A percentile compares a stretch with the other conserved stretches of the same genome.
Evolutionary conservation across 2,329 filamentous ascomycete genomes (phyloP).

Genomic region (Trichoderma sp.): DNA sequence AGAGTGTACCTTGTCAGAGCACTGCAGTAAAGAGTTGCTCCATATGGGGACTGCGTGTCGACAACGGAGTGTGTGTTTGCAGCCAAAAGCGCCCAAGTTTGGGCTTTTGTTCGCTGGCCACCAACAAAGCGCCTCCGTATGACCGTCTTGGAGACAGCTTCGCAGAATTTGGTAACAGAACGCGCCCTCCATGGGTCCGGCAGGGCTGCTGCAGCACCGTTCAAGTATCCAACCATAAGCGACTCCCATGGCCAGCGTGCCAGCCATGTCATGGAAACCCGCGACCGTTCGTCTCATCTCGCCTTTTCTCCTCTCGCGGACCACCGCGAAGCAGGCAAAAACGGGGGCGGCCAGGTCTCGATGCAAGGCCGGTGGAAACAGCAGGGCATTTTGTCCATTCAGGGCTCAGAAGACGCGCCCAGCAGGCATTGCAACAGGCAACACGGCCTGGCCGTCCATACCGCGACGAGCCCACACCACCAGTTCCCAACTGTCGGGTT

Average conservation of each 20-base stretch:
- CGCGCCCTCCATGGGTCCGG: not conserved
- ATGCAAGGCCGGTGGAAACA: not conserved
- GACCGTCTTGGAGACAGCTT: not conserved
- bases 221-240: not conserved
- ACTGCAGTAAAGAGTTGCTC: not conserved
- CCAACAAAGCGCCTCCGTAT: not conserved
- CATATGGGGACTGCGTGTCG: not conserved
- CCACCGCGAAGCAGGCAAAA: not conserved
- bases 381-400: conserved; percentile 12
- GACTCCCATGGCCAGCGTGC: not conserved
- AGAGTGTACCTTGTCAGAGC: not conserved
- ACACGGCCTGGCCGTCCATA: conserved; percentile 5
- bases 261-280: not conserved
- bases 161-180: not conserved
- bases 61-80: not conserved
- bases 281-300: not conserved
- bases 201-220: not conserved
- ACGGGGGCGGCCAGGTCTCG: not conserved
- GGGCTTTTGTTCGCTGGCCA: not conserved
- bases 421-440: conserved; percentile 6
- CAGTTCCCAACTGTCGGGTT: conserved; percentile 24
- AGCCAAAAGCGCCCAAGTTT: not conserved
- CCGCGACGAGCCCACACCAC: conserved; percentile 24
- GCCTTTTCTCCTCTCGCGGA: not conserved
- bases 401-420: conserved; percentile 1